Percentiles rank a stretch among this genome's conserved stretches.
These are phyloP conservation scores for Acorus calamus DNA, from an alignment of 106 monocot species.

Conservation along the genomic window DNA sequence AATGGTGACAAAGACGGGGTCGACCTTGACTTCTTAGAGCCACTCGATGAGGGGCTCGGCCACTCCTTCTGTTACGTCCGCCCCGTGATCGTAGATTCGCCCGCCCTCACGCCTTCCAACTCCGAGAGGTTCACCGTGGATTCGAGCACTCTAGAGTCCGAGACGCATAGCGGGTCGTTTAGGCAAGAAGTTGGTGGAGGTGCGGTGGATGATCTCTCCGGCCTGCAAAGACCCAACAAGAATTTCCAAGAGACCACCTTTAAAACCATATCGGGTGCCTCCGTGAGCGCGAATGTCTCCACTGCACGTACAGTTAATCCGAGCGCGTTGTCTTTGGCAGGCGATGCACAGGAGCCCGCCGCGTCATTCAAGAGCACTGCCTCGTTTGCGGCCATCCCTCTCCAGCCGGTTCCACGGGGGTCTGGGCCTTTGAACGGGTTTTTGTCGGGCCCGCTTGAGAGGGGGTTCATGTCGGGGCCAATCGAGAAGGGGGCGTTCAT, in stretches of 20 bases:
- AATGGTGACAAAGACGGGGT: conserved; percentile 43
- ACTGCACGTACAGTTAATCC: conserved; percentile 64
- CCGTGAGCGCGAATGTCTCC: conserved; percentile 91
- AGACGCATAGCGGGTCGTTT: conserved; percentile 72
- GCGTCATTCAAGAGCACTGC: conserved; percentile 93
- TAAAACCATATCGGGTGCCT: conserved; percentile 89
- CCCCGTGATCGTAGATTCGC: conserved; percentile 68
- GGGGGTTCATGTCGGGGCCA: conserved; percentile 84
- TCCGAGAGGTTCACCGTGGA: conserved; percentile 85
- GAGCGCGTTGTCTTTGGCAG: conserved; percentile 15
- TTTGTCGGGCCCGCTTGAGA: conserved; percentile 90
- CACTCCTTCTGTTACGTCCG: conserved; percentile 98
- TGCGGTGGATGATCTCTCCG: conserved; percentile 28
- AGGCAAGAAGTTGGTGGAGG: conserved; percentile 34
- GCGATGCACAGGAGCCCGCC: conserved; percentile 70
- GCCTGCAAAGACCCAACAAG: conserved; percentile 28
- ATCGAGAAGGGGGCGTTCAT: conserved; percentile 52
- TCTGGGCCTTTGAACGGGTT: conserved; percentile 87
- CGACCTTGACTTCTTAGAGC: conserved; percentile 81
- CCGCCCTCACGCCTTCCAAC: conserved; percentile 79
- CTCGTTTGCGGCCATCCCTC: conserved; percentile 79
- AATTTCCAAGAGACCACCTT: conserved; percentile 64
- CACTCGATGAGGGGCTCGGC: conserved; percentile 89
- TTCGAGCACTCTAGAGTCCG: conserved; percentile 75
- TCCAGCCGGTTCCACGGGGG: conserved; percentile 87